These are phyloP conservation scores for Neofusicoccum kwambonambiense DNA, from an alignment of 2,329 filamentous ascomycete genomes.

Conservation along the genomic window DNA sequence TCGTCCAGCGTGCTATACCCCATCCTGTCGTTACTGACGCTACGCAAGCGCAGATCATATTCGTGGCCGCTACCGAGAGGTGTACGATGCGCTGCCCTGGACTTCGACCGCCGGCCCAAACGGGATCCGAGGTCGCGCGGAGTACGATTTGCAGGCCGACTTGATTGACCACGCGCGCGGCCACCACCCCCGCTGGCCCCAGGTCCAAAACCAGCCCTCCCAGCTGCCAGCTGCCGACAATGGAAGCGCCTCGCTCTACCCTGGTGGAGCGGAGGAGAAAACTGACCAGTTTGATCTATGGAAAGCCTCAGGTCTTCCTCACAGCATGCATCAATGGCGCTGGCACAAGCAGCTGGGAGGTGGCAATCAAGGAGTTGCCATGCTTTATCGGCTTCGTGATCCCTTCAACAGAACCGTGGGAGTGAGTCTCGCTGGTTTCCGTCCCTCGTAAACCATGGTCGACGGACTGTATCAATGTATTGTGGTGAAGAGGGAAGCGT, in stretches of 20 bases:
- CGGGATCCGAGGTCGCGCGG: not conserved
- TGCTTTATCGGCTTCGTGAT: not conserved
- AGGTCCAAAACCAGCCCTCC: not conserved
- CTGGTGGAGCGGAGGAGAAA: not conserved
- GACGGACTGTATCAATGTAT: not conserved
- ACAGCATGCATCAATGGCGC: not conserved
- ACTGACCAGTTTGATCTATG: not conserved
- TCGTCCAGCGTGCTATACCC: not conserved
- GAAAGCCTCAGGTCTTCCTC: too few species aligned
- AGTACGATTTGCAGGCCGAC: not conserved
- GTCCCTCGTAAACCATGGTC: not conserved
- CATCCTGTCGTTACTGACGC: not conserved
- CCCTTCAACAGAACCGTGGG: not conserved
- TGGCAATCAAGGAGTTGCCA: not conserved
- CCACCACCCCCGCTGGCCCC: not conserved
- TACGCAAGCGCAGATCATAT: not conserved
- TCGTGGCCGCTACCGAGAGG: not conserved
- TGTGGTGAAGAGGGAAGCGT: conserved; percentile 1
- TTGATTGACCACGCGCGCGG: not conserved
- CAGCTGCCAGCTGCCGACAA: not conserved
- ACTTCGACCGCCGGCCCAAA: not conserved
- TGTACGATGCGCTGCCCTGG: not conserved
- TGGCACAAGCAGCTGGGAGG: not conserved
- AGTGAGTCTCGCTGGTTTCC: not conserved
- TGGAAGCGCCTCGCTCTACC: not conserved